Evolutionary conservation across 495 filamentous ascomycete species (phyloP).

Genomic region (Annulohypoxylon nitens): DNA sequence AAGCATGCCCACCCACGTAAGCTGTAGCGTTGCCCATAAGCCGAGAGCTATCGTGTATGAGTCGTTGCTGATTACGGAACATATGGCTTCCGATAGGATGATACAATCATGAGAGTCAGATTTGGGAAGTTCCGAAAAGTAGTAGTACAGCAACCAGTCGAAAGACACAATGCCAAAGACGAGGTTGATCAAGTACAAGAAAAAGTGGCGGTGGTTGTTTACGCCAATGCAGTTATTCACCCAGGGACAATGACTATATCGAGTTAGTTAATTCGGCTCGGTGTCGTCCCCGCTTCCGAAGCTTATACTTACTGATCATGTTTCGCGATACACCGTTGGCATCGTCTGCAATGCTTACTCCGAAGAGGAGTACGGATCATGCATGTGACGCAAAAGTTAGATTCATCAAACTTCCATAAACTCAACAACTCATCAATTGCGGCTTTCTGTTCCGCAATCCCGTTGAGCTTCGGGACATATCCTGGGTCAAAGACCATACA

Average conservation of each 20-base stretch:
- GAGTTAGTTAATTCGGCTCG: conserved; percentile 56
- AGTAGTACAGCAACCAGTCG: conserved; percentile 60
- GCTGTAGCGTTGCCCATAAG: conserved; percentile 83
- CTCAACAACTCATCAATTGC: conserved; percentile 86
- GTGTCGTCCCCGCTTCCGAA: neutral
- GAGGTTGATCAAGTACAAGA: conserved; percentile 84
- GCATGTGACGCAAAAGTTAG: conserved; percentile 92
- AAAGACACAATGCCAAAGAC: conserved; percentile 80
- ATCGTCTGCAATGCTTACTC: conserved; percentile 94
- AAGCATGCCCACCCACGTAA: conserved; percentile 96
- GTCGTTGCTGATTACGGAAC: conserved; percentile 80
- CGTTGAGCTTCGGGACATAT: conserved; percentile 91
- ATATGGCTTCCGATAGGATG: conserved; percentile 79
- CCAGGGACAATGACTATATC: conserved; percentile 93
- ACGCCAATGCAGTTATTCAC: conserved; percentile 95
- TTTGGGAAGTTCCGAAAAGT: conserved; percentile 53
- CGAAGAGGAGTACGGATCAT: conserved; percentile 92
- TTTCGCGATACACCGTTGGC: conserved; percentile 92
- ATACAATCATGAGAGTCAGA: conserved; percentile 70
- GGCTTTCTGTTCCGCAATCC: conserved; percentile 86
- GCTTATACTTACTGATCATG: conserved; percentile 86
- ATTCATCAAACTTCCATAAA: conserved; percentile 90
- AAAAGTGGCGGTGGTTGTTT: conserved; percentile 96
- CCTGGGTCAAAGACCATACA: conserved; percentile 92
- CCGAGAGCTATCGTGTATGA: conserved; percentile 83